Conservation (phyloP, 805 yeast genomes). For the Phaffomyces antillensis region DNA sequence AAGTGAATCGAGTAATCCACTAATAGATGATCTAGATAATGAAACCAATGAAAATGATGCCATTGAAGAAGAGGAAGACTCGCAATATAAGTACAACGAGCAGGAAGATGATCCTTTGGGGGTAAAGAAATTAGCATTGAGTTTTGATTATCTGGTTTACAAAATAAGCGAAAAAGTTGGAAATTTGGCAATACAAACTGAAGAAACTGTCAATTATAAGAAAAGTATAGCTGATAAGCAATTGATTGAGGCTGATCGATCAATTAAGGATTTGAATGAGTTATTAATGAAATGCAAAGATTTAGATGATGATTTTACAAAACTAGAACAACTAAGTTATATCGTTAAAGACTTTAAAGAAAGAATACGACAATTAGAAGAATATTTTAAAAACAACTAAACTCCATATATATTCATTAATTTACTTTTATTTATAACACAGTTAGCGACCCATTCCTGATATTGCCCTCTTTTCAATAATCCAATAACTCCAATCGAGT, state of each 20-base stretch:
- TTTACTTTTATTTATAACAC: not conserved
- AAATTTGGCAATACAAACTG: slow-evolving; percentile 38
- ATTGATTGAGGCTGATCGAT: slow-evolving; percentile 29
- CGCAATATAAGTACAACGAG: slow-evolving; percentile 11
- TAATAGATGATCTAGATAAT: not conserved
- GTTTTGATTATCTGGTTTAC: slow-evolving; percentile 58
- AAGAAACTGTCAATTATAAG: slow-evolving; percentile 20
- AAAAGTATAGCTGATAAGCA: slow-evolving; percentile 15
- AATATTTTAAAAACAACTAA: slow-evolving; percentile 3
- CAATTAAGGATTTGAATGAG: slow-evolving; percentile 33
- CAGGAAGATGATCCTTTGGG: slow-evolving; percentile 55
- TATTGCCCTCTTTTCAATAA: not conserved
- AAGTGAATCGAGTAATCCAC: too few species aligned
- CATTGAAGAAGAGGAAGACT: slow-evolving; percentile 2
- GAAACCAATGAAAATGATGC: not conserved
- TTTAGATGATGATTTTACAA: slow-evolving; percentile 43
- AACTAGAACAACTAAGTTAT: slow-evolving; percentile 39
- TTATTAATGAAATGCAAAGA: slow-evolving; percentile 40
- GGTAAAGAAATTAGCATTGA: slow-evolving; percentile 49
- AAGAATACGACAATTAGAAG: slow-evolving; percentile 31
- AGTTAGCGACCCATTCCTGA: too few species aligned
- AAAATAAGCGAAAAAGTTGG: slow-evolving; percentile 52
- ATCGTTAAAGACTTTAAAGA: slow-evolving; percentile 35
- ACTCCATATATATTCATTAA: not conserved
- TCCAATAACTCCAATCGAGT: slow-evolving; percentile 4